These are phyloP conservation scores for Arthrobotrys sphaeroides DNA, from an alignment of 2,329 filamentous ascomycete genomes.

Conservation along the genomic window DNA sequence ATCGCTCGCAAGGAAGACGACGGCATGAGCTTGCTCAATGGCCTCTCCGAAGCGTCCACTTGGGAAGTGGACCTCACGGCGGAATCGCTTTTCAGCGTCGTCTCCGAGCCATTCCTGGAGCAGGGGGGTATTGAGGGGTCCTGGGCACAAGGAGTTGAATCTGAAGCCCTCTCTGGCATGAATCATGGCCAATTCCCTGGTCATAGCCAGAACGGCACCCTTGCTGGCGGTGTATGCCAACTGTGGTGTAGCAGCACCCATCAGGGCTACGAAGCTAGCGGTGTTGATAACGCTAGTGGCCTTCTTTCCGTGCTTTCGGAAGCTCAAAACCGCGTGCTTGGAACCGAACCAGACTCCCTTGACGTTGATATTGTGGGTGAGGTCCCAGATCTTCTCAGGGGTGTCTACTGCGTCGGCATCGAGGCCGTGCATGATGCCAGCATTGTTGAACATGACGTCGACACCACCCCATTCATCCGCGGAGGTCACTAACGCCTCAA, in stretches of 20 bases:
- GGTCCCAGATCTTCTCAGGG: conserved; percentile 89
- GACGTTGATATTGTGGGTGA: conserved; percentile 93
- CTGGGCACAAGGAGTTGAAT: conserved; percentile 90
- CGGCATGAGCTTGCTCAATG: conserved; percentile 90
- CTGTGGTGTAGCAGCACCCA: conserved; percentile 87
- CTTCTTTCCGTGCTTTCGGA: conserved; percentile 81
- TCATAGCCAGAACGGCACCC: conserved; percentile 89
- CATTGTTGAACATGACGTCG: conserved; percentile 97
- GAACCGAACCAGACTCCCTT: conserved; percentile 97
- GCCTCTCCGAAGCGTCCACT: conserved; percentile 88
- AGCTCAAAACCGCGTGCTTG: conserved; percentile 86
- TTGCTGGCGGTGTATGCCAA: conserved; percentile 94
- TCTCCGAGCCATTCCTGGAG: conserved; percentile 94
- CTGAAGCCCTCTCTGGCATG: conserved; percentile 88
- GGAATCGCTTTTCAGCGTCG: conserved; percentile 79
- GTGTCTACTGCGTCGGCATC: conserved; percentile 84
- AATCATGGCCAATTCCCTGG: conserved; percentile 87
- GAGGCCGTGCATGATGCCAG: conserved; percentile 91
- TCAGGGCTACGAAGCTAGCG: conserved; percentile 84
- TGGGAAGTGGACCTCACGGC: conserved; percentile 90
- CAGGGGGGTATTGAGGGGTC: conserved; percentile 88
- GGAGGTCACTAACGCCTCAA: conserved; percentile 76
- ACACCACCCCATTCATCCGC: conserved; percentile 86
- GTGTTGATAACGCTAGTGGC: conserved; percentile 90
- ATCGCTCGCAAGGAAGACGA: conserved; percentile 85